phyloP scores from a whole-genome alignment of 805 yeast species.

The Metschnikowia borealis region DNA sequence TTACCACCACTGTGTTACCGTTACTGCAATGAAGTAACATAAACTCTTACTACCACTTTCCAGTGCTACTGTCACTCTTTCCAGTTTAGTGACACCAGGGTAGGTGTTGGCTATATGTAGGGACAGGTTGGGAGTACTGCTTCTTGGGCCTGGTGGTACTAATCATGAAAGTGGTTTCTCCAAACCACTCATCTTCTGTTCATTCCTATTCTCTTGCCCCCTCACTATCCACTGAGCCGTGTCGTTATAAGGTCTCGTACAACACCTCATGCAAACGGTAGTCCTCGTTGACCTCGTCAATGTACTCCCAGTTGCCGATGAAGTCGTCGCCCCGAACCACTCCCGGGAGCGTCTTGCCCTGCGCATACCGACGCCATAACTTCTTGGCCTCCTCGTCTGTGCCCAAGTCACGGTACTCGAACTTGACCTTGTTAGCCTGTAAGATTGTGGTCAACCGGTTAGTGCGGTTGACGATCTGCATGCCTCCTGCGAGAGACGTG shows the following conservation, averaged over 20 bases:
- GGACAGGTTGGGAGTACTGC: no score
- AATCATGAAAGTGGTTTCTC: no score
- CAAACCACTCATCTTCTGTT: no score
- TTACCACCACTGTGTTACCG: no score
- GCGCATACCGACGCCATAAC: conserved; percentile 73
- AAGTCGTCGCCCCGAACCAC: conserved; percentile 77
- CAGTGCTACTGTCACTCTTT: no score
- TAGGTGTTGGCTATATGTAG: no score
- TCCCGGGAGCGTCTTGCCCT: conserved; percentile 78
- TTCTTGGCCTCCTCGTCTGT: conserved; percentile 83
- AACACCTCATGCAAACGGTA: conserved; percentile 60
- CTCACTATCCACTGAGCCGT: no score
- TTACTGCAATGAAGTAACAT: no score
- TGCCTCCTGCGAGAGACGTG: conserved; percentile 87
- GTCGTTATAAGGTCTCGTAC: conserved; percentile 50
- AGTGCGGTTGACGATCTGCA: conserved; percentile 73
- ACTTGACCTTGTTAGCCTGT: conserved; percentile 66
- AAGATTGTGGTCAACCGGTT: conserved; percentile 71
- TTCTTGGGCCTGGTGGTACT: no score
- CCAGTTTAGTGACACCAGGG: no score
- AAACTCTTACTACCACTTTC: no score
- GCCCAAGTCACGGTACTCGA: conserved; percentile 72
- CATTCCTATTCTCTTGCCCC: no score
- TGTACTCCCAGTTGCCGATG: conserved; percentile 81
- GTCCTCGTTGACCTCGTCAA: conserved; percentile 83